A percentile compares a stretch with the other conserved stretches of the same genome.
Conservation (phyloP, 116 monocot genomes). For the Cymodocea nodosa region DNA sequence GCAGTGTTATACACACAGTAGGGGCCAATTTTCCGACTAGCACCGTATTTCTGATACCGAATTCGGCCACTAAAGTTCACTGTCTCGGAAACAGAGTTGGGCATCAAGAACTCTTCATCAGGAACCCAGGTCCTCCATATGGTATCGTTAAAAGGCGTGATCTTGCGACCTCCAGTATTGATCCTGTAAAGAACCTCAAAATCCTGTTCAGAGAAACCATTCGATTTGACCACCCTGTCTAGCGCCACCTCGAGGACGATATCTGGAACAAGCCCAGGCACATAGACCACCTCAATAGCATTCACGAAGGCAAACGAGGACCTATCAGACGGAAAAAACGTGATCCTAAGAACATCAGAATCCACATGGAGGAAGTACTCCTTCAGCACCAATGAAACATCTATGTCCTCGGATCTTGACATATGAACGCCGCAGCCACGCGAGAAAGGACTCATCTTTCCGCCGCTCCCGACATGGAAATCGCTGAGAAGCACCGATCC, state of each 20-base stretch:
- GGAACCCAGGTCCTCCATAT: constrained; percentile 79
- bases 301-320: constrained; percentile 55
- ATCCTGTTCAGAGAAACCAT: constrained; percentile 28
- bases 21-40: constrained; percentile 58
- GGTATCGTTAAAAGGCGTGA: constrained; percentile 65
- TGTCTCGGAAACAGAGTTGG: constrained; percentile 7
- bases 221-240: constrained; percentile 7
- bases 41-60: constrained; percentile 39
- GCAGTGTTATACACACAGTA: constrained; percentile 56
- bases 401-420: neutral
- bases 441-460: constrained; percentile 2
- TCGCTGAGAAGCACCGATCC: constrained; percentile 32
- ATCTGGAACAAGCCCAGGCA: constrained; percentile 30
- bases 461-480: constrained; percentile 19
- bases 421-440: constrained; percentile 3
- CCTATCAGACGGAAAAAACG: constrained; percentile 26
- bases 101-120: constrained; percentile 29
- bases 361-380: constrained; percentile 43
- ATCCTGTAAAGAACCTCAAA: constrained; percentile 49
- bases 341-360: constrained; percentile 22
- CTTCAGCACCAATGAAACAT: constrained; percentile 21
- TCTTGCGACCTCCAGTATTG: constrained; percentile 61
- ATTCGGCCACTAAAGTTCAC: constrained; percentile 38
- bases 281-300: constrained; percentile 73
- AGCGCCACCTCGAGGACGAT: constrained; percentile 17